Evolutionary conservation across 352 stramenopile species (phyloP).

Genomic region (Globisporangium parvum): DNA sequence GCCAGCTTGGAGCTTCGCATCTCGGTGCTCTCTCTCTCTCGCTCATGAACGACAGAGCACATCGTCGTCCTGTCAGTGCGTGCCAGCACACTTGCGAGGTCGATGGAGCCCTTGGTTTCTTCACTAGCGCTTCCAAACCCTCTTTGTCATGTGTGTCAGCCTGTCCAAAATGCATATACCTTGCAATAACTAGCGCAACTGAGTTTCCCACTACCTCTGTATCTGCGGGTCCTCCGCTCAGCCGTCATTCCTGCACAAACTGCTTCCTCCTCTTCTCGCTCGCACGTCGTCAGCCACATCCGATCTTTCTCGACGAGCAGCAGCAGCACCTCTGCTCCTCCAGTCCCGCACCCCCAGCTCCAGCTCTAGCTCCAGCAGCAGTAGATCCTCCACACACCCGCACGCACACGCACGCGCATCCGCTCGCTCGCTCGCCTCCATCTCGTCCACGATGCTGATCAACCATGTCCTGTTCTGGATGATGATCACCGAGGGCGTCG

Average conservation of each 20-base stretch:
- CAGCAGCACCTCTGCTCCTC: neutral
- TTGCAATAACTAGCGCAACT: neutral
- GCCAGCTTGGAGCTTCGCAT: neutral
- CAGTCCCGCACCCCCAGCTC: neutral
- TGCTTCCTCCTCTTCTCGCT: neutral
- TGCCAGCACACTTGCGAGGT: neutral
- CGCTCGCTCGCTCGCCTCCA: neutral
- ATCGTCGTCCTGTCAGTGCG: neutral
- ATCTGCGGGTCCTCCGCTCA: neutral
- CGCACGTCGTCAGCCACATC: conserved; percentile 1
- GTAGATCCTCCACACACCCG: neutral
- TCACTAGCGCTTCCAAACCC: neutral
- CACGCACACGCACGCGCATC: neutral
- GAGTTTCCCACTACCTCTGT: neutral
- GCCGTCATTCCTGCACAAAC: neutral
- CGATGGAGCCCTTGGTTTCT: neutral
- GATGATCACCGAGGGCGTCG: conserved; percentile 36
- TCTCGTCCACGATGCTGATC: conserved; percentile 17
- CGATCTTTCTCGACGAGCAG: conserved; percentile 7
- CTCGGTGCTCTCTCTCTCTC: neutral
- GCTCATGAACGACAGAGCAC: neutral
- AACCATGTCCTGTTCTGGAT: conserved; percentile 56
- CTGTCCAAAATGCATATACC: neutral
- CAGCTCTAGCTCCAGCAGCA: neutral
- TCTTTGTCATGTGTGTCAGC: neutral